These are phyloP conservation scores for Musa troglodytarum DNA, from an alignment of 176 grass and related monocot species.

Conservation along the genomic window DNA sequence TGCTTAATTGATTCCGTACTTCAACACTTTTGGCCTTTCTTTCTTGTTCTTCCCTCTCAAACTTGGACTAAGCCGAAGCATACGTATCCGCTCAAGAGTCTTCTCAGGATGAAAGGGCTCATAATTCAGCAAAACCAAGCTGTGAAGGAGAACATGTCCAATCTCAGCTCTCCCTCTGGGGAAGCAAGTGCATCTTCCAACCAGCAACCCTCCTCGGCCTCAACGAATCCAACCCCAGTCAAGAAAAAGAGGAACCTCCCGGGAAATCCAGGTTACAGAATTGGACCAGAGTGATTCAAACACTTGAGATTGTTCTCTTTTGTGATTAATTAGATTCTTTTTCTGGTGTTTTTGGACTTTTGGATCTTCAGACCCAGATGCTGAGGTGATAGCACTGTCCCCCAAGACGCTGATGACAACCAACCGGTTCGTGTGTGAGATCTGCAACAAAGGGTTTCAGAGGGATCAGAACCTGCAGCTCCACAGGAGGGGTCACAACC, in stretches of 20 bases:
- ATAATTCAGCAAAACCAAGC: constrained; percentile 14
- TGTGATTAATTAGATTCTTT: too few species aligned
- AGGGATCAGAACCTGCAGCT: constrained; percentile 18
- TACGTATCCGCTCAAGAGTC: too few species aligned
- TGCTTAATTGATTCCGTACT: too few species aligned
- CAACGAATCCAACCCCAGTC: constrained; percentile 31
- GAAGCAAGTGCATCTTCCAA: constrained; percentile 78
- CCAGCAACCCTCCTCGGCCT: constrained; percentile 39
- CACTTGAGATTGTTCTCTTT: too few species aligned
- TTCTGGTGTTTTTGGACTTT: too few species aligned
- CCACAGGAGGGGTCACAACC: constrained; percentile 14
- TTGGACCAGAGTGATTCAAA: too few species aligned
- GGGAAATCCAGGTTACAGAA: constrained; percentile 66
- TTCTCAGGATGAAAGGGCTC: constrained; percentile 42
- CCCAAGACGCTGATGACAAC: constrained; percentile 14
- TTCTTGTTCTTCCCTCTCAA: too few species aligned
- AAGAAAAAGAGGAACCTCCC: constrained; percentile 96
- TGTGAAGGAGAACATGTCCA: constrained; percentile 87
- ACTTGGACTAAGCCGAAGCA: too few species aligned
- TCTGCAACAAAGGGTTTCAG: constrained; percentile 12
- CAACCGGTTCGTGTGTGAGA: constrained; percentile 11
- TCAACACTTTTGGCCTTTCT: too few species aligned
- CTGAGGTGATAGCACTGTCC: constrained; percentile 9
- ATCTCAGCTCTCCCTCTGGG: constrained; percentile 82
- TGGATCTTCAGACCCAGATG: neutral